Percentiles rank a stretch among this genome's conserved stretches.
These are phyloP conservation scores for Bretschneidera sinensis DNA, from an alignment of 345 rosid species.

Conservation along the genomic window DNA sequence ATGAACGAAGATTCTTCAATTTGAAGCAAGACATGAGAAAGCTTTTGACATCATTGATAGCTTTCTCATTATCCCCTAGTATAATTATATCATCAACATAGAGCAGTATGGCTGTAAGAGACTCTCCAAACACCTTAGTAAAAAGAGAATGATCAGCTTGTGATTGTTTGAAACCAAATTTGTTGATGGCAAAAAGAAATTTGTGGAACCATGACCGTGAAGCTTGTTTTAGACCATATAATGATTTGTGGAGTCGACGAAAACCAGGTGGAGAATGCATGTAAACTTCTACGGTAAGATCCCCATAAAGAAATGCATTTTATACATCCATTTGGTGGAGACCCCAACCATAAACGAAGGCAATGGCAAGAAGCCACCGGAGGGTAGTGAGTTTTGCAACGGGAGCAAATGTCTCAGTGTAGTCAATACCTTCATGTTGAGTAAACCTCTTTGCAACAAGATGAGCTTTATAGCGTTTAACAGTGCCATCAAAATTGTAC, in stretches of 20 bases:
- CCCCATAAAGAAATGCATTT: not conserved
- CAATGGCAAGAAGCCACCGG: fast-evolving
- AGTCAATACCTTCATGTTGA: no score
- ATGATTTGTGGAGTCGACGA: not conserved
- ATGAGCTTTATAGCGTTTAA: not conserved
- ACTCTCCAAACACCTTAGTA: not conserved
- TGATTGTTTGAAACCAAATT: not conserved
- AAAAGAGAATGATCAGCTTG: not conserved
- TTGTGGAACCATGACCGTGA: not conserved
- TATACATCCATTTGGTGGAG: no score
- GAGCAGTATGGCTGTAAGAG: not conserved
- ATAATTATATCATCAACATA: conserved; percentile 1
- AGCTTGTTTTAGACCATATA: not conserved
- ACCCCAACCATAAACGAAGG: no score
- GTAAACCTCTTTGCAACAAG: no score
- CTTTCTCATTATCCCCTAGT: no score
- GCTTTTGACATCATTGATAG: not conserved
- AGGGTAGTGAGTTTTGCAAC: no score
- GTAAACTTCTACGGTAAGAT: not conserved
- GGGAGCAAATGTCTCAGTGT: no score
- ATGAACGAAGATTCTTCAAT: not conserved
- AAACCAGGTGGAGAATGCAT: not conserved
- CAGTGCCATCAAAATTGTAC: not conserved
- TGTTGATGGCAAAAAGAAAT: no score
- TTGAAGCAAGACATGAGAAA: not conserved